These are phyloP conservation scores for Rachicladosporium sp. DNA, from an alignment of 2,329 filamentous ascomycete species.

Conservation along the genomic window DNA sequence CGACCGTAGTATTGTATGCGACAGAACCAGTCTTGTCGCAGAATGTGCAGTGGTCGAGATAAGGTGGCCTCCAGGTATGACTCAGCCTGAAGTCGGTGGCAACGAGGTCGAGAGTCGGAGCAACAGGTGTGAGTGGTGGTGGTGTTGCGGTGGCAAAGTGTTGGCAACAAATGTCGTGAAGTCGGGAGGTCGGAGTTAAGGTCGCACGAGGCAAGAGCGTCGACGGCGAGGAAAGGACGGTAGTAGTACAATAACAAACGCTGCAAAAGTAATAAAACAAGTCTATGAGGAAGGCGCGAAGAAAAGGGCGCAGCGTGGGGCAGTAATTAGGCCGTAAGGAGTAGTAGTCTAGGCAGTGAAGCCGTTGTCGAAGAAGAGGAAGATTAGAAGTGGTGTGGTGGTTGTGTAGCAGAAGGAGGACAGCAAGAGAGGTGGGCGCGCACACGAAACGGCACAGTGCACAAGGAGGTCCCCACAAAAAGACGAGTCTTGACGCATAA, in stretches of 20 bases:
- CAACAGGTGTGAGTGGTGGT: background rate
- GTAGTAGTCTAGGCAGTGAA: no score
- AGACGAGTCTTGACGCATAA: constrained; percentile 1
- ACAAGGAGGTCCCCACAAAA: no score
- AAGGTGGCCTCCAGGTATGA: background rate
- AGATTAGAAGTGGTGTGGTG: no score
- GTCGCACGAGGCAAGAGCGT: constrained; percentile 1
- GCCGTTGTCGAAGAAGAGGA: no score
- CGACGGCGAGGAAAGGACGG: background rate
- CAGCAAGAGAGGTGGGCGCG: constrained; percentile 3
- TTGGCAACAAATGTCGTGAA: background rate
- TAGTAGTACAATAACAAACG: constrained; percentile 3
- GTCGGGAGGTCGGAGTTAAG: constrained; percentile 1
- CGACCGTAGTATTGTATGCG: constrained; percentile 11
- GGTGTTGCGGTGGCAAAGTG: no score
- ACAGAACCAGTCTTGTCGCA: constrained; percentile 5
- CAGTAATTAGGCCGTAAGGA: no score
- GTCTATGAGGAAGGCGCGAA: constrained; percentile 1
- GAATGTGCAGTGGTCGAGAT: background rate
- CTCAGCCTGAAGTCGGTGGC: no score
- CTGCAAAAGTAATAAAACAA: constrained; percentile 5
- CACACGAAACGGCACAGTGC: no score
- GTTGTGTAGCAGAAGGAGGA: constrained; percentile 2
- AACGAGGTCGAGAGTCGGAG: no score
- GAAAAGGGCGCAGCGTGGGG: no score